Evolutionary conservation across 805 yeast genomes (phyloP), one percentile per base, ranked within the genome.

Genomic region (Komagataella mondaviorum): DNA sequence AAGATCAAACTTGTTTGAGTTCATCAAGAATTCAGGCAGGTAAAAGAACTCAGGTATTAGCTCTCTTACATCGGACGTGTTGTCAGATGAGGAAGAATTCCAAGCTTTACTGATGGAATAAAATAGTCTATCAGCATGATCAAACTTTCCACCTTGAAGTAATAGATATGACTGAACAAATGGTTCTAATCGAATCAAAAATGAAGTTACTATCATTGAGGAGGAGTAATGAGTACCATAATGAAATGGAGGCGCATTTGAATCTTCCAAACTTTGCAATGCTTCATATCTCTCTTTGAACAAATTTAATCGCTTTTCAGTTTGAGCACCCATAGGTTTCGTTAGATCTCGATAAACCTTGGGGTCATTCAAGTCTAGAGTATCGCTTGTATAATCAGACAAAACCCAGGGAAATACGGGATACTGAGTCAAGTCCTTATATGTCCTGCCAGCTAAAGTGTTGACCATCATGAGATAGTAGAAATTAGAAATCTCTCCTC

Each of bases 171-270:
- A 83, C 51, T 85, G 86, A 2, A 85, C 91, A 64, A 80, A 86
- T 0, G 96, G 96, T 55, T 82, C 77, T 23, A 88, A 58, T 49
- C 96, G 71, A 44, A 88, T 86, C 55, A 88, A 63, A 57, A 77
- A 88, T 0, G 93, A 84, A 0, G 95, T 76, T 2, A 88, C 96
- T 60, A 88, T 88, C 96, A 88, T 89, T 0, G 96, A 95, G 0
- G 95, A 86, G 0, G 96, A 88, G 61, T 88, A 88, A 63, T 88
- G 96, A 0, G 96, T 89, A 2, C 96, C 96, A 60, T 88, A 88
- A 62, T 88, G 96, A 64, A 88, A 88, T 0, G 96, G 86, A 0
- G 89, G 88, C 0, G 88, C 71, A 4, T 67, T 60, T 0, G 65
- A 70, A 55, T 84, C 89, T 16, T 75, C 58, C 52, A 88, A 68